Evolutionary conservation across 148 eudicot species (phyloP).

Genomic region (Rhododendron ovatum): DNA sequence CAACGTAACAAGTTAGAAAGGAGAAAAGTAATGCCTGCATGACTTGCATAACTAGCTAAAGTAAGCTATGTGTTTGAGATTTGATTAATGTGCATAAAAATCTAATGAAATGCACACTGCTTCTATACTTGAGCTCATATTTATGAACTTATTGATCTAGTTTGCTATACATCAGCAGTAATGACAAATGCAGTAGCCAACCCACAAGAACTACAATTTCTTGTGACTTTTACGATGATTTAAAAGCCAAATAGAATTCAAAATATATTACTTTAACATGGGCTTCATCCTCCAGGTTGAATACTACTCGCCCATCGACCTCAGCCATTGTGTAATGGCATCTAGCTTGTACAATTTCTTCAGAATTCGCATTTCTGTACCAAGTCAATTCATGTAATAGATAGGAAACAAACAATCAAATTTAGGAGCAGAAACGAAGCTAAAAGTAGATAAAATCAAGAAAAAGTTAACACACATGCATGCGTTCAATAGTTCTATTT

Average conservation of each 20-base stretch:
- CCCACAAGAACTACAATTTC: no score
- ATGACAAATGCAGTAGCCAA: no score
- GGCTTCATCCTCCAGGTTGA: constrained; percentile 52
- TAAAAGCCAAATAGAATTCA: neutral
- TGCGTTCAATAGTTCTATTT: neutral
- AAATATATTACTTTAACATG: constrained; percentile 42
- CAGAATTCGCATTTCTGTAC: constrained; percentile 20
- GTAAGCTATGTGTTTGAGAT: no score
- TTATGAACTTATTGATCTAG: no score
- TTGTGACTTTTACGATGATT: no score
- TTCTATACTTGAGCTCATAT: no score
- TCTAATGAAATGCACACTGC: no score
- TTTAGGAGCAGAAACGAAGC: neutral
- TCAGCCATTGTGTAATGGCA: constrained; percentile 45
- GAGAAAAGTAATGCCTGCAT: no score
- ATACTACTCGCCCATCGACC: constrained; percentile 32
- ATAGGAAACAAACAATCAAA: neutral
- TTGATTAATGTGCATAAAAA: no score
- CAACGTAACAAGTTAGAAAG: no score
- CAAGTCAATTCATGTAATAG: neutral
- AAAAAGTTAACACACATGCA: neutral
- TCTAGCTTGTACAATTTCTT: constrained; percentile 26
- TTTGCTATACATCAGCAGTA: no score
- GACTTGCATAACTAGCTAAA: no score
- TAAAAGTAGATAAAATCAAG: neutral